These are phyloP conservation scores for Scenedesmus sp. DNA, from an alignment of 163 green algal genomes.

Conservation along the genomic window DNA sequence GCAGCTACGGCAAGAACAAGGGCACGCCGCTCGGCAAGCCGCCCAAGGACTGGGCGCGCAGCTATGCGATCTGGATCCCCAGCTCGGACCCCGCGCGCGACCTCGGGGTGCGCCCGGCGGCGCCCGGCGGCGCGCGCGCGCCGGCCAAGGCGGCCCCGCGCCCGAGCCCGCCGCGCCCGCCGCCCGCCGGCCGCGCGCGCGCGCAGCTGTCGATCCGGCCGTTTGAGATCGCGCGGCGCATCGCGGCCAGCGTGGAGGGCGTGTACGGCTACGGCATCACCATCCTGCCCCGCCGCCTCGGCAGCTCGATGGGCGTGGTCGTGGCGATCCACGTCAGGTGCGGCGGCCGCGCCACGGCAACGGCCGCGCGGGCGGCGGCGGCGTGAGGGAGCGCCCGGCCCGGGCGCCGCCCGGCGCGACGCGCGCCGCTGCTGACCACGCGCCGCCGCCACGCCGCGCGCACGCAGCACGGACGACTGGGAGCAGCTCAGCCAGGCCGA, in stretches of 20 bases:
- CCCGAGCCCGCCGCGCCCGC: too few species aligned
- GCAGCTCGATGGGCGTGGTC: background rate
- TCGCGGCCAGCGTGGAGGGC: background rate
- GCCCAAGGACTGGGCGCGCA: slow-evolving; percentile 19
- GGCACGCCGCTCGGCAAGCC: slow-evolving; percentile 12
- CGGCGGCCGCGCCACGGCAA: background rate
- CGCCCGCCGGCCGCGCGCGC: too few species aligned
- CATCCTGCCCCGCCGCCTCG: slow-evolving; percentile 14
- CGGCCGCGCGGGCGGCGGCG: too few species aligned
- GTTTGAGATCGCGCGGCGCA: slow-evolving; percentile 4
- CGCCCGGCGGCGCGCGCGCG: too few species aligned
- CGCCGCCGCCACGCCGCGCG: too few species aligned
- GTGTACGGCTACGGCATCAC: slow-evolving; percentile 20
- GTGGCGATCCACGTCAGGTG: background rate
- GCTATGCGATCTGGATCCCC: slow-evolving; percentile 23
- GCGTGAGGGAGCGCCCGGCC: too few species aligned
- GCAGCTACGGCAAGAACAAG: too few species aligned
- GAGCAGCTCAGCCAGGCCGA: slow-evolving; percentile 36
- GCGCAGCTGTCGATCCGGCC: slow-evolving; percentile 24
- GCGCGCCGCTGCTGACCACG: too few species aligned
- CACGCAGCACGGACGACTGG: slow-evolving; percentile 27
- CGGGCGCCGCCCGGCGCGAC: too few species aligned
- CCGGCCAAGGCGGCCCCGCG: too few species aligned
- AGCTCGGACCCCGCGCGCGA: slow-evolving; percentile 18
- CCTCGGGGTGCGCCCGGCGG: slow-evolving; percentile 15